These are phyloP conservation scores for carrot (Daucus carota) DNA, from an alignment of 129 eudicot species.

Conservation along the genomic window DH1_v3.0 NC_030384.2:41199501-41200000, in stretches of 20 bases:
- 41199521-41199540: neutral
- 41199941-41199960: neutral
- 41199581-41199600: too few species aligned
- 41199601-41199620: too few species aligned
- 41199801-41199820: neutral
- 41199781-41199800: neutral
- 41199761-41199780: neutral
- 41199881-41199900: conserved; percentile 62
- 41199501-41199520: neutral
- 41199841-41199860: conserved; percentile 66
- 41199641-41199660: too few species aligned
- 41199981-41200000: neutral
- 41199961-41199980: neutral
- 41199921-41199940: too few species aligned
- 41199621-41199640: too few species aligned
- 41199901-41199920: conserved; percentile 10
- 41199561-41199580: neutral
- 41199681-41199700: neutral
- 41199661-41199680: neutral
- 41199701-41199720: neutral
- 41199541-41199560: neutral
- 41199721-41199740: neutral
- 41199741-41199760: neutral
- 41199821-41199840: conserved; percentile 25
- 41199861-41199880: conserved; percentile 87